Evolutionary conservation across 768 basidiomycete genomes (phyloP).

Genomic region (Dacryopinax primogenitus): DNA sequence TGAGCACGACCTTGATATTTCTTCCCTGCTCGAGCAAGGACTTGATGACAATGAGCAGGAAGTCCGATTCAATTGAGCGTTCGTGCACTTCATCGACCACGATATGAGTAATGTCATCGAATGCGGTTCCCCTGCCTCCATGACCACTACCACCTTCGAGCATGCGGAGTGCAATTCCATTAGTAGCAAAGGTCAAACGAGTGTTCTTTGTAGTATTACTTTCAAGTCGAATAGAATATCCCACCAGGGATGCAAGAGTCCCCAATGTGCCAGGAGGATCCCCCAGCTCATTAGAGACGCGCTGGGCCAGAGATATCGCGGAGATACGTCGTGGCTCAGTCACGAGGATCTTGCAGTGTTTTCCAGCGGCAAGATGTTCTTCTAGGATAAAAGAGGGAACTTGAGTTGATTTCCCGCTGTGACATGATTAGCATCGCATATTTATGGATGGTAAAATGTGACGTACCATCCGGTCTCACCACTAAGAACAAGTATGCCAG

Average conservation of each 20-base stretch:
- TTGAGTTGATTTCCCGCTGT: conserved; percentile 92
- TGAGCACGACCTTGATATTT: conserved; percentile 84
- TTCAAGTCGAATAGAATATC: conserved; percentile 89
- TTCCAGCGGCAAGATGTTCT: conserved; percentile 67
- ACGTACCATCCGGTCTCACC: conserved; percentile 63
- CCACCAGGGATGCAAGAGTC: conserved; percentile 64
- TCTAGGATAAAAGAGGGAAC: conserved; percentile 89
- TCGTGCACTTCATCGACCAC: conserved; percentile 98
- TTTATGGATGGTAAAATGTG: neutral
- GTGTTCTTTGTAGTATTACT: conserved; percentile 72
- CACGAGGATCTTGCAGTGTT: conserved; percentile 79
- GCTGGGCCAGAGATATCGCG: conserved; percentile 87
- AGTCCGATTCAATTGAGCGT: conserved; percentile 93
- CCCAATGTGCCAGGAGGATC: conserved; percentile 70
- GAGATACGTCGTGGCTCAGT: conserved; percentile 94
- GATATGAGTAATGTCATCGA: conserved; percentile 95
- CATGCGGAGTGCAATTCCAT: conserved; percentile 94
- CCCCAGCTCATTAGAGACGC: conserved; percentile 86
- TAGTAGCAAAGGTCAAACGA: conserved; percentile 71
- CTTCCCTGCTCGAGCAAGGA: conserved; percentile 60
- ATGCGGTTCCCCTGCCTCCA: conserved; percentile 59
- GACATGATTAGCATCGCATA: conserved; percentile 12
- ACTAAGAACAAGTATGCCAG: conserved; percentile 79
- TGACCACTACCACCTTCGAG: conserved; percentile 70
- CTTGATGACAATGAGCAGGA: conserved; percentile 85